Evolutionary conservation across 2,329 filamentous ascomycete genomes (phyloP), one percentile per base, ranked within the genome.

Genomic region (Ascochyta rabiei): DNA sequence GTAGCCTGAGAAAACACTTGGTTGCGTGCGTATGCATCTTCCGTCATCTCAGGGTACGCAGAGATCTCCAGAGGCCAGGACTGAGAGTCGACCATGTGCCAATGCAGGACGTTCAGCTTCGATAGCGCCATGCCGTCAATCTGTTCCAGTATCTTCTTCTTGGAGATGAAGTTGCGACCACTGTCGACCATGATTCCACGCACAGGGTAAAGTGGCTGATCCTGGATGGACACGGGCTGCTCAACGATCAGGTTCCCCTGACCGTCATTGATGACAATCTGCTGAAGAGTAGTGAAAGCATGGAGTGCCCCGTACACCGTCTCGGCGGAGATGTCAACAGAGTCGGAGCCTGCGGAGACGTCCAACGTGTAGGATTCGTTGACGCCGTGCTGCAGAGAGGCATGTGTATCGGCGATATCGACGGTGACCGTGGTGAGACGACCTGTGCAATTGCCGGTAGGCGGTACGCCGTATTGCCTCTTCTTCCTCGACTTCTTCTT

Each of bases 31-130:
- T 84, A 85, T 1, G 82, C 82, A 53, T 83, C 82, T 48, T 80
- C 76, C 35, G 75, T 80, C 77, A 84, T 82, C 54, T 84, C 64
- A 0, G 82, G 82, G 56, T 81, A 83, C 3, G 75, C 66, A 5
- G 76, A 58, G 41, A 85, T 75, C 39, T 82, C 71, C 15, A 84
- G 62, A 3, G 82, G 79, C 83, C 83, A 85, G 1, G 82, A 84
- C 55, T 85, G 82, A 10, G 77, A 72, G 63, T 85, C 82, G 28
- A 80, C 76, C 56, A 84, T 68, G 69, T 85, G 82, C 82, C 82
- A 84, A 65, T 85, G 82, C 33, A 85, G 72, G 15, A 83, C 76
- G 57, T 84, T 85, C 58, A 85, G 75, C 72, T 85, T 85, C 49
- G 82, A 79, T 41, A 84, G 74, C 7, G 82, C 75, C 76, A 85